phyloP scores from a whole-genome alignment of 2,329 filamentous ascomycete species.

The Pyrenophora teres region DNA sequence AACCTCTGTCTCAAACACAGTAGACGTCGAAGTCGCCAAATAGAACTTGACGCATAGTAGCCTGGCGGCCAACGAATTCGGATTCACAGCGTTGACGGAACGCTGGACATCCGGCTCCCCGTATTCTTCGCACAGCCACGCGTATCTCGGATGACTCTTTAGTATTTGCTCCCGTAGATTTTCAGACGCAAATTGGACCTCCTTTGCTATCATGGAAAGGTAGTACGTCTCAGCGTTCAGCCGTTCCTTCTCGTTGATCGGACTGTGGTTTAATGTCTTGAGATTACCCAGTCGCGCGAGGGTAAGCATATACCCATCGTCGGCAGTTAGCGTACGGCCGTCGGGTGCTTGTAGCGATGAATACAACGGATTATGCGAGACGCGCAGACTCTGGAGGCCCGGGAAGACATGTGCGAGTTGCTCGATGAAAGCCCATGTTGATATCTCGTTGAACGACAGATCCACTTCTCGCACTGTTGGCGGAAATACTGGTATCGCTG shows the following conservation, averaged over 20 bases:
- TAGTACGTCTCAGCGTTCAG: constrained; percentile 94
- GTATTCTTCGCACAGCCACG: constrained; percentile 74
- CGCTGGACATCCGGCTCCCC: constrained; percentile 70
- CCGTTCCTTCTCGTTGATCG: constrained; percentile 73
- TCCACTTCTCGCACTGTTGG: constrained; percentile 49
- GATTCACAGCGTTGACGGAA: constrained; percentile 59
- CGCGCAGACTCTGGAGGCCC: constrained; percentile 72
- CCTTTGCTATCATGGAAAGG: constrained; percentile 78
- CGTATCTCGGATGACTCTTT: constrained; percentile 70
- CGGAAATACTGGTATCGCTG: constrained; percentile 31
- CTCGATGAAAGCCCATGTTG: constrained; percentile 75
- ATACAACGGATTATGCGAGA: constrained; percentile 87
- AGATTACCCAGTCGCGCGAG: constrained; percentile 74
- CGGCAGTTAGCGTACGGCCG: constrained; percentile 58
- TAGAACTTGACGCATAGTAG: constrained; percentile 68
- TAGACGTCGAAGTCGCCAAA: constrained; percentile 17
- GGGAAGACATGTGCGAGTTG: constrained; percentile 70
- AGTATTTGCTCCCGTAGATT: constrained; percentile 61
- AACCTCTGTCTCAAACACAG: constrained; percentile 54
- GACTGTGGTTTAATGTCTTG: constrained; percentile 71
- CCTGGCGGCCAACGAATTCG: constrained; percentile 80
- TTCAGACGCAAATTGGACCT: constrained; percentile 66
- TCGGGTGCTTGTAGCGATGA: constrained; percentile 55
- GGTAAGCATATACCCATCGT: constrained; percentile 89
- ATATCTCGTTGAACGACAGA: constrained; percentile 53